Conservation (phyloP, 306 rosid species). For the Cicer judaicum region DNA sequence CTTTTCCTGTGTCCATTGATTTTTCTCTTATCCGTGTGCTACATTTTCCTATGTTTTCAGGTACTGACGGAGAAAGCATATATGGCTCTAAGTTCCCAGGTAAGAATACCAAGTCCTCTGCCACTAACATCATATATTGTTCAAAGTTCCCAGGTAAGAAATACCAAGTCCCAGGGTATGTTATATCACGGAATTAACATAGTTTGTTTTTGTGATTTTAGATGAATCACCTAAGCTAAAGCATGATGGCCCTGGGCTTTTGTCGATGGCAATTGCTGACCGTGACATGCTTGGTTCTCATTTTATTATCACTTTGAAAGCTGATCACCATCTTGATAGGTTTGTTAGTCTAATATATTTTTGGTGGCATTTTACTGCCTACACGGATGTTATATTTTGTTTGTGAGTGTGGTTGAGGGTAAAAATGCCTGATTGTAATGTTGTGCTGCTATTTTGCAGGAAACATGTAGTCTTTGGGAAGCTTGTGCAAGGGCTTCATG, state of each 20-base stretch:
- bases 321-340: conserved; percentile 86
- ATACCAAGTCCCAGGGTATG: background rate
- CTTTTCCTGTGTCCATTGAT: background rate
- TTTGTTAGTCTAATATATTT: conserved; percentile 42
- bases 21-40: background rate
- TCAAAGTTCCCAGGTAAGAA: conserved; percentile 82
- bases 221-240: conserved; percentile 81
- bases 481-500: conserved; percentile 74
- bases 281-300: conserved; percentile 87
- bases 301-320: conserved; percentile 76
- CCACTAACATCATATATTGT: conserved; percentile 52
- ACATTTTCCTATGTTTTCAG: conserved; percentile 50
- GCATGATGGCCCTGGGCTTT: conserved; percentile 79
- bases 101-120: conserved; percentile 37
- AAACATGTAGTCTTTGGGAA: conserved; percentile 91
- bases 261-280: conserved; percentile 80
- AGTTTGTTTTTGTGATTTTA: conserved; percentile 46
- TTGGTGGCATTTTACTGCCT: background rate
- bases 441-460: conserved; percentile 52
- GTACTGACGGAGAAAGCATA: conserved; percentile 95
- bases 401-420: background rate
- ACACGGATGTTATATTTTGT: background rate
- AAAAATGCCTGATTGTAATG: conserved; percentile 15
- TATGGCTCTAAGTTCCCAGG: conserved; percentile 89
- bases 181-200: background rate